These are phyloP conservation scores for Mycena crocata DNA, from an alignment of 768 basidiomycete genomes.

Conservation along the genomic window DNA sequence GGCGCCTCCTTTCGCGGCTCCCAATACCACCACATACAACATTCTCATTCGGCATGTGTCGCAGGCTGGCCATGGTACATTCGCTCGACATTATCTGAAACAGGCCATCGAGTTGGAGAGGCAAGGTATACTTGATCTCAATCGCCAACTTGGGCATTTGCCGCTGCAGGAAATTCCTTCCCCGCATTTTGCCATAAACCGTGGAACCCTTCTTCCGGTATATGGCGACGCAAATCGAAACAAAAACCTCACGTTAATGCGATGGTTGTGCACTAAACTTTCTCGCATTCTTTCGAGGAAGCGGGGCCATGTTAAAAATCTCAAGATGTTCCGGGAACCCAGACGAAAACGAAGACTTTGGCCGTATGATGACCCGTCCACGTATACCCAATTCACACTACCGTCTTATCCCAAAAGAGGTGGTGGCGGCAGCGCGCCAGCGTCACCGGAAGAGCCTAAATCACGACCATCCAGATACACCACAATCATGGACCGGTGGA, in stretches of 20 bases:
- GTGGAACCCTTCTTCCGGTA: slow-evolving; percentile 66
- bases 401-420: not conserved
- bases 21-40: slow-evolving; percentile 77
- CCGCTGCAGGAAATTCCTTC: slow-evolving; percentile 53
- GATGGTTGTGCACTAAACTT: slow-evolving; percentile 66
- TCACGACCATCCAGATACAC: slow-evolving; percentile 10
- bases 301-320: slow-evolving; percentile 57
- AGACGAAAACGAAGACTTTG: slow-evolving; percentile 37
- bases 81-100: slow-evolving; percentile 76
- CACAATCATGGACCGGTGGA: slow-evolving; percentile 24
- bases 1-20: slow-evolving; percentile 57
- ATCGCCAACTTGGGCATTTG: slow-evolving; percentile 43
- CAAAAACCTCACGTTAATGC: slow-evolving; percentile 69
- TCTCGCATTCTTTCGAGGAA: slow-evolving; percentile 61
- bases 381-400: slow-evolving; percentile 31
- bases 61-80: slow-evolving; percentile 55
- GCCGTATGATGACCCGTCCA: slow-evolving; percentile 32
- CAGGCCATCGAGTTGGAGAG: slow-evolving; percentile 64
- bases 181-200: slow-evolving; percentile 67
- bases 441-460: not conserved
- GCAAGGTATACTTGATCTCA: slow-evolving; percentile 44
- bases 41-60: slow-evolving; percentile 71
- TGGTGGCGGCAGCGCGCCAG: too few species aligned
- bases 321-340: slow-evolving; percentile 44
- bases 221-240: slow-evolving; percentile 68